phyloP scores from a whole-genome alignment of 2,329 filamentous ascomycete species.

The Sclerotinia nivalis region DNA sequence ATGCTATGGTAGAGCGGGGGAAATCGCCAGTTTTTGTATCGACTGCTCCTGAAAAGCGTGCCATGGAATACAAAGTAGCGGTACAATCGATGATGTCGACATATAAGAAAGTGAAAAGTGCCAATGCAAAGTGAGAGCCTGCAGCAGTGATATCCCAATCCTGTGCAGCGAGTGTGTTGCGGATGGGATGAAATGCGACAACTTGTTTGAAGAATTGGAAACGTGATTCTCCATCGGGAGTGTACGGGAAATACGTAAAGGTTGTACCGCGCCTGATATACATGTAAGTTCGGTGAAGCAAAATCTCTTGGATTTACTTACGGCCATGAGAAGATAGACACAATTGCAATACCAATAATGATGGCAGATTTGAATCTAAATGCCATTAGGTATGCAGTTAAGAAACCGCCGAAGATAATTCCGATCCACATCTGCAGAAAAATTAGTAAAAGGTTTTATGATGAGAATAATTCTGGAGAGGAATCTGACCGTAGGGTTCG shows the following conservation, averaged over 20 bases:
- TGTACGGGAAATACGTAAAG: conserved; percentile 73
- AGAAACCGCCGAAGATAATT: conserved; percentile 74
- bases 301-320: conserved; percentile 44
- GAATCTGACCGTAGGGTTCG: conserved; percentile 64
- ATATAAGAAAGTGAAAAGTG: conserved; percentile 76
- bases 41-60: conserved; percentile 68
- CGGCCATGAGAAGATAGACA: conserved; percentile 76
- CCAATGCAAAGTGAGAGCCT: conserved; percentile 64
- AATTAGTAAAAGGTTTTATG: conserved; percentile 4
- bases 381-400: conserved; percentile 79
- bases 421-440: conserved; percentile 73
- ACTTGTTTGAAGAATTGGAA: conserved; percentile 75
- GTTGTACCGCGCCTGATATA: conserved; percentile 58
- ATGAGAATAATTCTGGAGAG: not conserved
- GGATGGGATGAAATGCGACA: conserved; percentile 70
- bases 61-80: conserved; percentile 80
- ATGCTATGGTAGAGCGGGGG: conserved; percentile 79
- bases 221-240: conserved; percentile 59
- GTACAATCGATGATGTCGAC: conserved; percentile 80
- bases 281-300: conserved; percentile 8
- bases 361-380: conserved; percentile 76
- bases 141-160: conserved; percentile 59
- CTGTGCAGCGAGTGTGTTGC: conserved; percentile 61
- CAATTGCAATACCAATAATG: conserved; percentile 69
- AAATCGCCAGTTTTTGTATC: conserved; percentile 74